Evolutionary conservation across 805 yeast genomes (phyloP), one percentile per base, ranked within the genome.

Genomic region (Candida lessepsii): DNA sequence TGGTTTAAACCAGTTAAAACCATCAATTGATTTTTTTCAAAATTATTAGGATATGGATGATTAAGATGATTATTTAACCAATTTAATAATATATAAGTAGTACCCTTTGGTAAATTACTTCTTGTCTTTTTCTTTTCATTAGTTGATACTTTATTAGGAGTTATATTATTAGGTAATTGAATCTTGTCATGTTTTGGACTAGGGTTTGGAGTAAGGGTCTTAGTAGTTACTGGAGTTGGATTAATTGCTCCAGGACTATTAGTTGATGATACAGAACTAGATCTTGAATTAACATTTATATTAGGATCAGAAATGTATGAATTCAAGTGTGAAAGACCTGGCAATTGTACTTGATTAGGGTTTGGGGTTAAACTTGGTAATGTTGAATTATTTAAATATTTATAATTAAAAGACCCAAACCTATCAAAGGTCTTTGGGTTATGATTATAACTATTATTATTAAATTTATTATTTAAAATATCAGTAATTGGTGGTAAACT

Each of bases 41-140:
- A 76, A 39, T 84, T 84, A 39, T 86, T 83, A 2, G 96, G 96
- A 58, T 86, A 86, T 10, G 96, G 96, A 53, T 86, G 85, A 45
- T 81, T 78, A 50, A 85, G 64, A 57, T 86, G 90, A 26, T 77
- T 78, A 42, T 79, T 67, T 38, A 87, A 73, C 96, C 96, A 86
- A 39, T 72, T 70, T 43, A 86, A 75, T 49, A 86, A 66, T 9
- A 83, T 78, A 45, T 78, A 78, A 4, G 91, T 86, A 2, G 88
- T 86, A 44, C 78, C 85, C 51, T 84, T 78, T 16, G 96, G 95
- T 46, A 86, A 65, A 58, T 86, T 86, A 31, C 86, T 82, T 48
- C 95, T 72, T 1, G 73, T 69, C 39, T 67, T 67, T 20, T 70
- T 45, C 46, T 52, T 56, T 33, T 42, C 51, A 19, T 30, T 39